Evolutionary conservation across 306 rosid species (phyloP).

Genomic region (Castanea sativa): DNA sequence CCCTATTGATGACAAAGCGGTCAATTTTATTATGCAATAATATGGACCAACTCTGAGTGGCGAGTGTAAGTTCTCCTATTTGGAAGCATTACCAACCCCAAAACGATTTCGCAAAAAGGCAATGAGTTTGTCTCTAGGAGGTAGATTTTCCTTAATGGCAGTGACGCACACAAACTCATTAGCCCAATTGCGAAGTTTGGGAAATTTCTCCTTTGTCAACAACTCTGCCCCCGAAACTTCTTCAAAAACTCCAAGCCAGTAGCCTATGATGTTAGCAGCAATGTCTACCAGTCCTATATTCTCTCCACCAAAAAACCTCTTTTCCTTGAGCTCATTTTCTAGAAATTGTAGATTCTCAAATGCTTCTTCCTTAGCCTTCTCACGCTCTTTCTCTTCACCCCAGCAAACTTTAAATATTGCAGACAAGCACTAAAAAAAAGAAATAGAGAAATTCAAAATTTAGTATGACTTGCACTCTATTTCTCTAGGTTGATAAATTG

Average conservation of each 20-base stretch:
- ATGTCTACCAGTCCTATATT: constrained; percentile 31
- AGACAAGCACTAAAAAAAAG: not conserved
- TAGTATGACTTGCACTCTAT: not conserved
- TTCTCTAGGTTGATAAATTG: not conserved
- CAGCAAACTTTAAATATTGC: not conserved
- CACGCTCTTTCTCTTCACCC: constrained; percentile 11
- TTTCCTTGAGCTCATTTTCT: constrained; percentile 34
- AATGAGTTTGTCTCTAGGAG: constrained; percentile 25
- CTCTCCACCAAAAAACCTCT: constrained; percentile 41
- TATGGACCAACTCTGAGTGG: not conserved
- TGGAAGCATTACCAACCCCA: not conserved
- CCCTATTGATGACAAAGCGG: too few species aligned
- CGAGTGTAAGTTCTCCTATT: not conserved
- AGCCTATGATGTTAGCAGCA: constrained; percentile 18
- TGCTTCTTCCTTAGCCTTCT: constrained; percentile 29
- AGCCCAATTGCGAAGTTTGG: constrained; percentile 26
- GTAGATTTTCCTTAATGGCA: constrained; percentile 24
- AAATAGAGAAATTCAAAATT: not conserved
- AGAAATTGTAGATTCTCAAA: constrained; percentile 10
- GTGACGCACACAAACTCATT: constrained; percentile 8
- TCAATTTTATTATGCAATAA: not conserved
- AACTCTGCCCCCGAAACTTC: constrained; percentile 21
- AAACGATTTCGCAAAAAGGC: constrained; percentile 19
- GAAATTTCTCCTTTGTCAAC: constrained; percentile 20
- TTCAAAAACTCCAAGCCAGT: constrained; percentile 29